Evolutionary conservation across 176 grass and related monocot species (phyloP), one percentile per base, ranked within the genome.

Genomic region (Zizania latifolia): DNA sequence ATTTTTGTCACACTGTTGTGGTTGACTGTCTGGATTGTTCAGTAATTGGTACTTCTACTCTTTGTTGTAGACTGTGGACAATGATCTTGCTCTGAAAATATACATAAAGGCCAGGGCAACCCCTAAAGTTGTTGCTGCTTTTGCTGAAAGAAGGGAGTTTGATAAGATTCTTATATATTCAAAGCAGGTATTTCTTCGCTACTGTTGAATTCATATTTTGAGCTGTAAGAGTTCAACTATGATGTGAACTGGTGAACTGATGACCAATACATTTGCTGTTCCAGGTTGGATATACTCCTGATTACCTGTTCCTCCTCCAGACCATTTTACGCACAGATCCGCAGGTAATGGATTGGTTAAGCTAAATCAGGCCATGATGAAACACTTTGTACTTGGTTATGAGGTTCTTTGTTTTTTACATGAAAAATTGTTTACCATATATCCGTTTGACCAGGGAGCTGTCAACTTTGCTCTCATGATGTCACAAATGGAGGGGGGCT

Each of bases 401-500:
- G 21, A 13, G 17, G 26, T 63, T 75, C 15, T 19, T 69, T 84
- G 19, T 29, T 83, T 55, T 29, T 28, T 69, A 22, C 54, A 74
- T 80, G 36, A 23, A 11, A 37, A 75, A 70, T 38, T 31, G 56
- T 57, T 15, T 65, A 29, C 45, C 26, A 16, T 81, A 62, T 75
- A 37, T 39, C 27, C 48, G 46, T 22, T 73, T 67, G 44, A 51
- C 22, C 81, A 93, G 91, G 94, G 91, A 72, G 94, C 94, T 75
- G 91, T 97, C 17, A 94, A 97, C 81, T 97, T 97, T 79, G 88
- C 94, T 68, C 86, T 97, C 30, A 97, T 97, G 94, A 94, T 97
- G 94, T 97, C 94, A 84, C 94, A 97, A 89, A 97, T 94, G 94
- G 94, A 97, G 71, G 94, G 86, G 32, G 94, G 94, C 14, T 97